Conservation (phyloP, 805 yeast genomes). For the Torulaspora gathmanii region DNA sequence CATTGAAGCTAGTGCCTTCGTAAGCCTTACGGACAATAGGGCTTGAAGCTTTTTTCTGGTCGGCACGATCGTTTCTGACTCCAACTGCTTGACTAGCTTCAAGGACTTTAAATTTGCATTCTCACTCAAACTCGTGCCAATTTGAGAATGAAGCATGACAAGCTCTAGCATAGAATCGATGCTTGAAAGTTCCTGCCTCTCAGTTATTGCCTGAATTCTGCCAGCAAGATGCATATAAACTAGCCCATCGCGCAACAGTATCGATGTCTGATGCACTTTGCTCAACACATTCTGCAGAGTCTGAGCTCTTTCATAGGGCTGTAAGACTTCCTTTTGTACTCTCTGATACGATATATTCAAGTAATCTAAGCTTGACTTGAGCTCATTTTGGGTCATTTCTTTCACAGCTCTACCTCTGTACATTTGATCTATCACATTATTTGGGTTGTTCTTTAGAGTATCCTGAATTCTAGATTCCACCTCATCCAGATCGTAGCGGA, state of each 20-base stretch:
- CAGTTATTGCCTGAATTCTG: conserved; percentile 18
- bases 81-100: conserved; percentile 26
- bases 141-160: conserved; percentile 28
- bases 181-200: conserved; percentile 3
- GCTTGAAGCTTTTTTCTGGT: conserved; percentile 23
- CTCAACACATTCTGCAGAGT: conserved; percentile 30
- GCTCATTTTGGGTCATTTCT: conserved; percentile 13
- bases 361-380: conserved; percentile 27
- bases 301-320: conserved; percentile 30
- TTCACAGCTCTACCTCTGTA: conserved; percentile 19
- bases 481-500: conserved; percentile 29
- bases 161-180: conserved; percentile 19
- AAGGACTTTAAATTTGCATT: conserved; percentile 29
- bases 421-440: conserved; percentile 23
- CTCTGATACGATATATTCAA: conserved; percentile 32
- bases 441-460: conserved; percentile 23
- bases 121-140: conserved; percentile 23
- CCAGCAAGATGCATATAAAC: conserved; percentile 27
- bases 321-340: conserved; percentile 27
- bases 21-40: conserved; percentile 16
- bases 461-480: conserved; percentile 23
- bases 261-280: conserved; percentile 35
- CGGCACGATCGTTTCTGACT: conserved; percentile 17
- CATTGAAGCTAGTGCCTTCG: conserved; percentile 16
- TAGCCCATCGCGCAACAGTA: conserved; percentile 29